A percentile compares a stretch with the other conserved stretches of the same genome.
These are phyloP conservation scores for Graphilbum sp. DNA, from an alignment of 2,329 filamentous ascomycete genomes.

Conservation along the genomic window DNA sequence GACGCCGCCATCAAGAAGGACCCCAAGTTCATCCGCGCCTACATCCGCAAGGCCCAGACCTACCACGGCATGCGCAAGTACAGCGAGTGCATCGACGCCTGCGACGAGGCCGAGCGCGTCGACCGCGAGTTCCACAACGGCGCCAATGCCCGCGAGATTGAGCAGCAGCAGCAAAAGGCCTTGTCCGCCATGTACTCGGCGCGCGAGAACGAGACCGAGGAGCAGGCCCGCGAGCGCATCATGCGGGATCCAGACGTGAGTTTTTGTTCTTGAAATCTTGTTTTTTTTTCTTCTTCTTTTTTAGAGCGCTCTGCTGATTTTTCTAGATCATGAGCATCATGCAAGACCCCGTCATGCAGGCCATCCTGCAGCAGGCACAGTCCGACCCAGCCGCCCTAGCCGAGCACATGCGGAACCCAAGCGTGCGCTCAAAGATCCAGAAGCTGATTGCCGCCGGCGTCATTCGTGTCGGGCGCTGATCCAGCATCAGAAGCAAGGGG, in stretches of 20 bases:
- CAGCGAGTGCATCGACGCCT: conserved; percentile 83
- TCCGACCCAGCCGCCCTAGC: conserved; percentile 79
- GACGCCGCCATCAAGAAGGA: conserved; percentile 83
- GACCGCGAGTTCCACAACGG: conserved; percentile 53
- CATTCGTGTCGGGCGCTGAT: conserved; percentile 43
- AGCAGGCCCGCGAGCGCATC: conserved; percentile 84
- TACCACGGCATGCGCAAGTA: conserved; percentile 98
- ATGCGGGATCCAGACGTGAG: conserved; percentile 79
- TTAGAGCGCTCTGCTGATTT: not conserved
- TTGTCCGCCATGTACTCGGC: conserved; percentile 77
- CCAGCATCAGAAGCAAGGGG: too few species aligned
- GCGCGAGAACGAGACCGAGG: conserved; percentile 87
- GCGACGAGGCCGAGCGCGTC: conserved; percentile 61
- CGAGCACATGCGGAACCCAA: conserved; percentile 92
- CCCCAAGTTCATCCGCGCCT: conserved; percentile 82
- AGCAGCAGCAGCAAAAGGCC: conserved; percentile 87
- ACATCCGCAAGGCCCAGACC: conserved; percentile 90
- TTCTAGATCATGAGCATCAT: conserved; percentile 69
- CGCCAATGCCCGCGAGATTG: conserved; percentile 80
- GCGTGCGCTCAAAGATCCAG: conserved; percentile 76
- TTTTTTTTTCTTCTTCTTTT: not conserved
- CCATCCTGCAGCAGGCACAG: conserved; percentile 92
- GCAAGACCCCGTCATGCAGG: conserved; percentile 94
- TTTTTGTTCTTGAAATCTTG: conserved; percentile 7
- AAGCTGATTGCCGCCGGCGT: conserved; percentile 89